Conservation (phyloP, 805 yeast species). For the Wickerhamiella spandovensis region DNA sequence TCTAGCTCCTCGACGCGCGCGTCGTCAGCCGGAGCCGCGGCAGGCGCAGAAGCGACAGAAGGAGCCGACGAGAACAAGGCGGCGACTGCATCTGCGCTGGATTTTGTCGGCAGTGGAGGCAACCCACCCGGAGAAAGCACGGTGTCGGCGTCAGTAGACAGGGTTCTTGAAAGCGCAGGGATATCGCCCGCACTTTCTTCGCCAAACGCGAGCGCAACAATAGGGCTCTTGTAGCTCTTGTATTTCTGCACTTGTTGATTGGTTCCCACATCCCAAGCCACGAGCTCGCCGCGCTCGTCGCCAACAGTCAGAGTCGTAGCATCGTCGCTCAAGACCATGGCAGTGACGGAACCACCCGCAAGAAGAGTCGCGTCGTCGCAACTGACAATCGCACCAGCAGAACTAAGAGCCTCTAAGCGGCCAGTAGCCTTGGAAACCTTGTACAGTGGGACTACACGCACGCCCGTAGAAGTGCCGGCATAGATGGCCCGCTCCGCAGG, state of each 20-base stretch:
- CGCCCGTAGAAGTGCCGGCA: slow-evolving; percentile 54
- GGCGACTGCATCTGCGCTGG: neutral
- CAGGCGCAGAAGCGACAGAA: neutral
- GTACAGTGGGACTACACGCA: slow-evolving; percentile 42
- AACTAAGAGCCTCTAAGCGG: slow-evolving; percentile 46
- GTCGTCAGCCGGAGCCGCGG: neutral
- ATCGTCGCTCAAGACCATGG: slow-evolving; percentile 52
- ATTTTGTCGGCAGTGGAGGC: neutral
- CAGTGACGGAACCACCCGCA: slow-evolving; percentile 31
- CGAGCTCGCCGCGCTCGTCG: slow-evolving; percentile 54
- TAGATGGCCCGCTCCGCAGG: slow-evolving; percentile 68
- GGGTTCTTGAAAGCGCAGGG: slow-evolving; percentile 19
- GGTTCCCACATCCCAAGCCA: slow-evolving; percentile 44
- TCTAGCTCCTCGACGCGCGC: slow-evolving; percentile 3
- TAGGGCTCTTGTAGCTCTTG: slow-evolving; percentile 17
- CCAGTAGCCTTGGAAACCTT: slow-evolving; percentile 27
- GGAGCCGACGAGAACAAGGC: neutral
- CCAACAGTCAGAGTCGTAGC: slow-evolving; percentile 65
- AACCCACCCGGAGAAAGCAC: neutral
- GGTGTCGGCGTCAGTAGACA: slow-evolving; percentile 5
- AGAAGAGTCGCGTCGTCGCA: slow-evolving; percentile 25
- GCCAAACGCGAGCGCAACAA: slow-evolving; percentile 11
- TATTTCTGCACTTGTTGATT: slow-evolving; percentile 22
- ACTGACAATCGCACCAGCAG: slow-evolving; percentile 38
- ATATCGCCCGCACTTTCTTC: slow-evolving; percentile 12